Percentiles rank a stretch among this genome's conserved stretches.
Evolutionary conservation across 2,329 filamentous ascomycete genomes (phyloP).

Genomic region (Colletotrichum tabaci): DNA sequence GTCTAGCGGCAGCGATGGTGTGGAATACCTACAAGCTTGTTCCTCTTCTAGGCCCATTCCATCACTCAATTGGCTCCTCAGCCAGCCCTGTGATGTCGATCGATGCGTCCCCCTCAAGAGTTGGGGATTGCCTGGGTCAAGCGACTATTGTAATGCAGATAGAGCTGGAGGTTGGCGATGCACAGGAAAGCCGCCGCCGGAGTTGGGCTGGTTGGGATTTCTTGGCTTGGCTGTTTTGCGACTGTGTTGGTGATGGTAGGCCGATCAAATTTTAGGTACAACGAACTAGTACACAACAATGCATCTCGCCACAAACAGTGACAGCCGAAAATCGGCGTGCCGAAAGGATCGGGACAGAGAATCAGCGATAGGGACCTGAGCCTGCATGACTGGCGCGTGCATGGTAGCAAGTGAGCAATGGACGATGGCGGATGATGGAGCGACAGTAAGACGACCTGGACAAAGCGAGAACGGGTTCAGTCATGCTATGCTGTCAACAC

Average conservation of each 20-base stretch:
- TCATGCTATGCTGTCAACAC: constrained; percentile 8
- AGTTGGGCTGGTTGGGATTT: not conserved
- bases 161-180: constrained; percentile 11
- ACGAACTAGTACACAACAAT: not conserved
- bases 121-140: not conserved
- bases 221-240: not conserved
- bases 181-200: not conserved
- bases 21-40: constrained; percentile 47
- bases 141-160: constrained; percentile 15
- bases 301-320: constrained; percentile 8
- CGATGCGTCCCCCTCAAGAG: constrained; percentile 33
- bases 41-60: constrained; percentile 46
- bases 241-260: not conserved
- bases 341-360: constrained; percentile 22
- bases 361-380: not conserved
- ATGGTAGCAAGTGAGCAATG: constrained; percentile 19
- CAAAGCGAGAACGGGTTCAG: not conserved
- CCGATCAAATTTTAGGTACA: not conserved
- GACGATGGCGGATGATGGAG: constrained; percentile 12
- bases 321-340: constrained; percentile 25
- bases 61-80: constrained; percentile 47
- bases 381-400: constrained; percentile 36
- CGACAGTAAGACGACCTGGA: not conserved
- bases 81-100: constrained; percentile 43
- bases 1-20: constrained; percentile 33